Base-by-base conservation (phyloP, 345 rosid genomes). In the Acer negundo region DNA sequence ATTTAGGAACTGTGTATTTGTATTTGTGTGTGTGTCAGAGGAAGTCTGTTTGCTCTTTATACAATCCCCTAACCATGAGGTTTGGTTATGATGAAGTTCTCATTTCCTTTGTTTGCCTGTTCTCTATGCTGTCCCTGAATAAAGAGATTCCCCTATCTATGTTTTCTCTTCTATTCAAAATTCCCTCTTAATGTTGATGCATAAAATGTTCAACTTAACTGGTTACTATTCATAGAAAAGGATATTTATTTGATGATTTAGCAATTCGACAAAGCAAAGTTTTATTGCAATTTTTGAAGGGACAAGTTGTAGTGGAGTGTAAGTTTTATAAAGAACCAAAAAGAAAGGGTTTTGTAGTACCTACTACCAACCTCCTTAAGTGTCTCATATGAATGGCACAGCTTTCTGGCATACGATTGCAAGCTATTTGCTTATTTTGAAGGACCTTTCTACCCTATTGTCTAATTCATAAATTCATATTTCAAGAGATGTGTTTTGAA, bases 401-500 rank as follows among this genome's bases (percentile, higher is more conserved):
- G 28, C 11, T 72, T 35, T 72, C 26, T 55, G 10, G 51, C 20
- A 12, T 38, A 58, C 13, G 2, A n/a, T 22, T 59, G 28, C 59
- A 10, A 20, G 40, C 46, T 44, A 15, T 46, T 74, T 62, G 40
- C 24, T 74, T 24, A 17, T 16, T 62, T 71, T 13, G 28, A 40
- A 74, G 10, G 23, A 44, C 71, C 49, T 42, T 68, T 71, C 66
- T 23, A 8, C 59, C 19, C 42, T 69, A 10, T n/a, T 42, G 10
- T 67, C 56, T 59, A 44, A 10, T 69, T 44, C 49, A 67, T 55
- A 72, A 59, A 11, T 22, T 16, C 71, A 61, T 70, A 65, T 74
- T 35, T 61, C 12, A 61, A 26, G 62, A 17, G 38, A 22, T 65
- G 19, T 74, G 40, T 59, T 80, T 71, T 77, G 65, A 46, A 74